Conservation (phyloP, 2,329 filamentous ascomycete species). For the Aplosporella prunicola region DNA sequence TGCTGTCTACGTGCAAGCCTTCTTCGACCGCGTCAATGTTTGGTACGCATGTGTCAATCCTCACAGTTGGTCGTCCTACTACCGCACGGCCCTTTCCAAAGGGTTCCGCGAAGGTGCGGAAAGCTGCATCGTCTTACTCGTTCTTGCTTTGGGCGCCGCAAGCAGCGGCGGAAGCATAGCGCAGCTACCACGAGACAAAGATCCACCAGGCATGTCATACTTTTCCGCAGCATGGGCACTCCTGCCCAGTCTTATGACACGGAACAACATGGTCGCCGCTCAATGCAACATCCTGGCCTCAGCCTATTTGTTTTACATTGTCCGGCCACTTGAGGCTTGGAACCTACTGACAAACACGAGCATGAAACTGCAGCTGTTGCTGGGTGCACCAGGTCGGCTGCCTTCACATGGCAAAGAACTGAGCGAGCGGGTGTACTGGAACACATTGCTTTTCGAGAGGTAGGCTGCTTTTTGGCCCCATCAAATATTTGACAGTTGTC, state of each 20-base stretch:
- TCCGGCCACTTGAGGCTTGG: slow-evolving; percentile 76
- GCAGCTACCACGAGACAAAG: slow-evolving; percentile 55
- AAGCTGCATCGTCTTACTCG: slow-evolving; percentile 71
- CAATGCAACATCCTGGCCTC: slow-evolving; percentile 75
- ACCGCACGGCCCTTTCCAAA: slow-evolving; percentile 63
- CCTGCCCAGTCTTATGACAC: slow-evolving; percentile 68
- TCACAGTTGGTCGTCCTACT: slow-evolving; percentile 68
- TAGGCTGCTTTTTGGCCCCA: slow-evolving; percentile 9
- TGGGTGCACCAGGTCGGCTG: slow-evolving; percentile 63
- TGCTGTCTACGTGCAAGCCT: slow-evolving; percentile 65
- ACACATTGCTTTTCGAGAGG: slow-evolving; percentile 67
- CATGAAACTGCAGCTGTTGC: slow-evolving; percentile 69
- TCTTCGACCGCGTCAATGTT: slow-evolving; percentile 71
- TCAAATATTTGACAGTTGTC: slow-evolving; percentile 3
- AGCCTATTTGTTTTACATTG: slow-evolving; percentile 74
- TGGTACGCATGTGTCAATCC: slow-evolving; percentile 84
- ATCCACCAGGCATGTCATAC: slow-evolving; percentile 67
- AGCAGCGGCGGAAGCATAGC: slow-evolving; percentile 69
- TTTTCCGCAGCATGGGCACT: slow-evolving; percentile 74
- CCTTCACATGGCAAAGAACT: slow-evolving; percentile 62
- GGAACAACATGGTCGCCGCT: slow-evolving; percentile 66
- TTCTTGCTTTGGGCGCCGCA: slow-evolving; percentile 67
- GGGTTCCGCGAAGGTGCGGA: slow-evolving; percentile 71
- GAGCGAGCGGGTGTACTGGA: slow-evolving; percentile 75
- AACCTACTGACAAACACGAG: slow-evolving; percentile 69